phyloP scores from a whole-genome alignment of 2,329 filamentous ascomycete genomes.

The Capronia coronata region DNA sequence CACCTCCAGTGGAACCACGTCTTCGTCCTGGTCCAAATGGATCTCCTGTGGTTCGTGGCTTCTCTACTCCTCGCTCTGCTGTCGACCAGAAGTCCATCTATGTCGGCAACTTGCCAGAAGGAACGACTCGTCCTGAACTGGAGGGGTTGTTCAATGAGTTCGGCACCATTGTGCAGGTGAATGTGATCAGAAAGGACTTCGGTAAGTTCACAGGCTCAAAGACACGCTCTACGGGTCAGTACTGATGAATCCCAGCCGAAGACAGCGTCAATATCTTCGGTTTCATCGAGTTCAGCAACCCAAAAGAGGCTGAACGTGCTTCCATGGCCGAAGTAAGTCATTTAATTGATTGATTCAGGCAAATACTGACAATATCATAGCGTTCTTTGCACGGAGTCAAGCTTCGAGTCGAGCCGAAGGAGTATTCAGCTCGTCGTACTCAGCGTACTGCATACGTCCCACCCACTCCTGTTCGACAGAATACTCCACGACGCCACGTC shows the following conservation, averaged over 20 bases:
- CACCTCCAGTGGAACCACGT: conserved; percentile 20
- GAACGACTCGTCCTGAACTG: conserved; percentile 17
- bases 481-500: background rate
- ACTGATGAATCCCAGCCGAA: background rate
- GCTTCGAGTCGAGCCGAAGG: conserved; percentile 27
- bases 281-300: conserved; percentile 24
- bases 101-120: conserved; percentile 26
- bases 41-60: conserved; percentile 13
- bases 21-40: conserved; percentile 3
- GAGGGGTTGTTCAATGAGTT: conserved; percentile 17
- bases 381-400: conserved; percentile 14
- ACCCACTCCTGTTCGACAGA: conserved; percentile 1
- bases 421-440: conserved; percentile 25
- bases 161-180: conserved; percentile 23
- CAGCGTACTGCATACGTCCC: conserved; percentile 1
- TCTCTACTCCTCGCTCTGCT: conserved; percentile 13
- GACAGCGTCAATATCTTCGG: conserved; percentile 24
- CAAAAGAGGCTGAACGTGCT: conserved; percentile 23
- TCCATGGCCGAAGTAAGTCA: conserved; percentile 14
- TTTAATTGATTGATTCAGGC: background rate
- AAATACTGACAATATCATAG: background rate
- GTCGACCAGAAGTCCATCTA: conserved; percentile 26
- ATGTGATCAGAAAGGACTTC: conserved; percentile 26
- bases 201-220: conserved; percentile 9
- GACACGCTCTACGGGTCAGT: too few species aligned